Conservation (phyloP, 257 asterid species). For the Scutellaria baicalensis region DNA sequence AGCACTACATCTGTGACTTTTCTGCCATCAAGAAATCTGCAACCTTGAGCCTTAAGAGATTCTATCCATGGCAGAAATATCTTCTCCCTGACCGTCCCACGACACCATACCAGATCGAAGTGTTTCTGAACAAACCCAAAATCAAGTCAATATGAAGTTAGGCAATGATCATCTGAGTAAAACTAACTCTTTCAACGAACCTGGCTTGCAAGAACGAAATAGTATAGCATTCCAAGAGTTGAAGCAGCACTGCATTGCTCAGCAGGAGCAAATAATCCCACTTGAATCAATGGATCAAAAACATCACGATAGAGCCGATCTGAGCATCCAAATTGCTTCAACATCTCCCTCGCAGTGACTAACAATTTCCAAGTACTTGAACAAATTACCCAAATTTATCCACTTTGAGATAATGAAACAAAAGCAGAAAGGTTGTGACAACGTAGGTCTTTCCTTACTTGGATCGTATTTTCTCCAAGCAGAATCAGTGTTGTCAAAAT, state of each 20-base stretch:
- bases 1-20: slow-evolving; percentile 42
- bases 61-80: slow-evolving; percentile 56
- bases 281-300: slow-evolving; percentile 49
- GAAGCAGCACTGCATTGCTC: slow-evolving; percentile 70
- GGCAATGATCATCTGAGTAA: not conserved
- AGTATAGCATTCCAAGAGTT: slow-evolving; percentile 43
- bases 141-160: not conserved
- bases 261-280: slow-evolving; percentile 55
- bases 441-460: slow-evolving; percentile 23
- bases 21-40: slow-evolving; percentile 50
- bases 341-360: slow-evolving; percentile 67
- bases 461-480: slow-evolving; percentile 57
- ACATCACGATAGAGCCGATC: slow-evolving; percentile 41
- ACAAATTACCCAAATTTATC: slow-evolving; percentile 3
- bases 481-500: slow-evolving; percentile 55
- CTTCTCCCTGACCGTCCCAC: slow-evolving; percentile 43
- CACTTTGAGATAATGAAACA: not conserved
- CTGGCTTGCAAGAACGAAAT: slow-evolving; percentile 51
- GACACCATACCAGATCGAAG: slow-evolving; percentile 42
- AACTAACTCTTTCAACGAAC: slow-evolving; percentile 12
- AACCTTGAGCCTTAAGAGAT: slow-evolving; percentile 38
- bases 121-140: slow-evolving; percentile 31
- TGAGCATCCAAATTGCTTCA: slow-evolving; percentile 55
- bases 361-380: slow-evolving; percentile 11
- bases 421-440: not conserved